A percentile compares a stretch with the other conserved stretches of the same genome.
Conservation (phyloP, 1,139 yeast genomes). For the Pichia sp. region DNA sequence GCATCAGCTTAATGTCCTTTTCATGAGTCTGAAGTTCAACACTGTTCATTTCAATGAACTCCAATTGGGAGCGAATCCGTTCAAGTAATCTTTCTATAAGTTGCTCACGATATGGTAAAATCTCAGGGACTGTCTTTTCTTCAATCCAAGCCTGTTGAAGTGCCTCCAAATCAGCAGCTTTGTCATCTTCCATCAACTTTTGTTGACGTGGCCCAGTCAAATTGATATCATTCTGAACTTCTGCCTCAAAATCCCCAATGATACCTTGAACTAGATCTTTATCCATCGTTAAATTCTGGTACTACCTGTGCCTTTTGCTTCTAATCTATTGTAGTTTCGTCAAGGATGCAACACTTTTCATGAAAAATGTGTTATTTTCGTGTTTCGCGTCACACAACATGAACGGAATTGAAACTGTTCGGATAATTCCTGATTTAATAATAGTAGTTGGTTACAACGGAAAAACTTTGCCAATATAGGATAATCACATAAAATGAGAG, state of each 20-base stretch:
- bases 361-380: background rate
- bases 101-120: constrained; percentile 59
- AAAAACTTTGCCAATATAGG: too few relatives aligned
- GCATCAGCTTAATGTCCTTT: constrained; percentile 65
- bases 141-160: constrained; percentile 69
- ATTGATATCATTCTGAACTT: background rate
- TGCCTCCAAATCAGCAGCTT: constrained; percentile 30
- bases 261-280: constrained; percentile 50
- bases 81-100: constrained; percentile 50
- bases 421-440: too few relatives aligned
- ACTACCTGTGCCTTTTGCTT: background rate
- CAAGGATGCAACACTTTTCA: background rate
- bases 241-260: constrained; percentile 47
- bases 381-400: background rate
- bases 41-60: constrained; percentile 54
- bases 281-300: background rate
- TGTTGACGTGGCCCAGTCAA: constrained; percentile 6
- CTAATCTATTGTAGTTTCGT: too few relatives aligned
- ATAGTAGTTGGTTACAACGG: too few relatives aligned
- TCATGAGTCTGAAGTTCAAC: constrained; percentile 42
- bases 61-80: constrained; percentile 62
- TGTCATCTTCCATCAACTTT: constrained; percentile 16
- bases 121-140: constrained; percentile 80
- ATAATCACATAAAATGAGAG: too few relatives aligned
- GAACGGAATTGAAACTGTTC: background rate